Base-by-base conservation (phyloP, 2,329 filamentous ascomycete species). In the Immersiporthe knoxdaviesiana region DNA sequence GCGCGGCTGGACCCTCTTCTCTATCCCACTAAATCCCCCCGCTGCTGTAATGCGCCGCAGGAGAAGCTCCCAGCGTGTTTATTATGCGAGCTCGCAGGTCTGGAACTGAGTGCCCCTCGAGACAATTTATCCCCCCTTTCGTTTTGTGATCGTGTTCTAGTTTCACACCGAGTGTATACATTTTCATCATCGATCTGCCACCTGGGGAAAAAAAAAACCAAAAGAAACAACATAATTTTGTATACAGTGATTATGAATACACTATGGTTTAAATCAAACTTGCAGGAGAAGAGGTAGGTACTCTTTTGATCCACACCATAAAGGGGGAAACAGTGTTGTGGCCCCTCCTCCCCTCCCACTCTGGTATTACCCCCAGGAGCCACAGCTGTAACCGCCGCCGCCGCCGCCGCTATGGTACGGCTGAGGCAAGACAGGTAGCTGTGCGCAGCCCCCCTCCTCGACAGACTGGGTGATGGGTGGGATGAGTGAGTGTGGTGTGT, bases 221-320 rank as follows among this genome's bases (percentile, higher is more conserved):
- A 35, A 35, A 35, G 8, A 35, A 35, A 35, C 4, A 35, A 35
- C 7, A 39, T 39, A 7, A 10, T n/a, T 3, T 18, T 32, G 27
- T 21, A 30, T 59, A 18, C 56, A 59, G 24, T 24, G 32, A 37
- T 63, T 44, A 63, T 41, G 37, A 62, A 47, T 63, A 63, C 41
- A 63, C 6, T 63, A 16, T 63, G 44, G 62, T 63, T 52, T 65
- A 44, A 16, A 16, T 21, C 18, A 65, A 8, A 37, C 37, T 58
- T 58, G 35, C 63, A 47, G 21, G 35, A 39, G 44, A 32, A 63
- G 39, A 52, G 39, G 44, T n/a, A n/a, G 50, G 10, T 18, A 52
- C 41, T 52, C 62, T 52, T 52, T 44, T 63, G 27, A 24, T 52
- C 41, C 62, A n/a, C 62, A 52, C 24, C 44, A 35, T 37, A 30